phyloP scores from a whole-genome alignment of 2,329 filamentous ascomycete genomes.

The Lachnellula arida region DNA sequence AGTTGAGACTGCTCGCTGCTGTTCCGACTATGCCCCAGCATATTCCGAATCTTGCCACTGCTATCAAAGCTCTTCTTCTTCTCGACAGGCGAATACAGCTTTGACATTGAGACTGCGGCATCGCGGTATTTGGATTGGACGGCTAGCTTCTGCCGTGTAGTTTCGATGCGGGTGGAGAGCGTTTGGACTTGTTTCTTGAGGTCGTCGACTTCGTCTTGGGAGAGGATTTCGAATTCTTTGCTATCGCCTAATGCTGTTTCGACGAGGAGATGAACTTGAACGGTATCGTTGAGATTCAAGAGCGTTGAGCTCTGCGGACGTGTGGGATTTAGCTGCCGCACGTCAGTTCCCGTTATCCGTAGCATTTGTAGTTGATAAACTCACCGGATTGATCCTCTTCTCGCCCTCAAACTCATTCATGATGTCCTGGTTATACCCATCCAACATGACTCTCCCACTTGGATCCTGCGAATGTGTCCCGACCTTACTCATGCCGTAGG shows the following conservation, averaged over 20 bases:
- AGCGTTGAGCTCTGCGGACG: constrained; percentile 51
- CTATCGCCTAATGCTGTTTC: constrained; percentile 92
- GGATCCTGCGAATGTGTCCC: constrained; percentile 25
- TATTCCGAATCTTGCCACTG: constrained; percentile 47
- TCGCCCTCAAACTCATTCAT: constrained; percentile 50
- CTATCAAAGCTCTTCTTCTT: constrained; percentile 43
- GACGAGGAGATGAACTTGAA: constrained; percentile 86
- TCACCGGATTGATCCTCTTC: constrained; percentile 53
- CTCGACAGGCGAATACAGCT: constrained; percentile 65
- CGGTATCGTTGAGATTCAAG: constrained; percentile 62
- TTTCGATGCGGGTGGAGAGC: constrained; percentile 72
- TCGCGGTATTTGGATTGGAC: constrained; percentile 94
- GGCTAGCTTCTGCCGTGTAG: constrained; percentile 74
- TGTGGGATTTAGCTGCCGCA: constrained; percentile 44
- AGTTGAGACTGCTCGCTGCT: constrained; percentile 40
- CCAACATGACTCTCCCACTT: constrained; percentile 47
- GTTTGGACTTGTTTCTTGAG: constrained; percentile 81
- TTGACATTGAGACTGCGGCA: constrained; percentile 80
- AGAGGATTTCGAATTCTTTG: constrained; percentile 76
- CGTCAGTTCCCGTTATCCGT: constrained; percentile 8
- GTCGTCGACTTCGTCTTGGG: constrained; percentile 85
- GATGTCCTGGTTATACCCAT: constrained; percentile 55
- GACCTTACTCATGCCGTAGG: constrained; percentile 8
- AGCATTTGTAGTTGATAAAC: constrained; percentile 3
- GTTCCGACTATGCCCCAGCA: constrained; percentile 41